Conservation (phyloP, 2,329 filamentous ascomycete genomes). For the Epichloe elymi region DNA sequence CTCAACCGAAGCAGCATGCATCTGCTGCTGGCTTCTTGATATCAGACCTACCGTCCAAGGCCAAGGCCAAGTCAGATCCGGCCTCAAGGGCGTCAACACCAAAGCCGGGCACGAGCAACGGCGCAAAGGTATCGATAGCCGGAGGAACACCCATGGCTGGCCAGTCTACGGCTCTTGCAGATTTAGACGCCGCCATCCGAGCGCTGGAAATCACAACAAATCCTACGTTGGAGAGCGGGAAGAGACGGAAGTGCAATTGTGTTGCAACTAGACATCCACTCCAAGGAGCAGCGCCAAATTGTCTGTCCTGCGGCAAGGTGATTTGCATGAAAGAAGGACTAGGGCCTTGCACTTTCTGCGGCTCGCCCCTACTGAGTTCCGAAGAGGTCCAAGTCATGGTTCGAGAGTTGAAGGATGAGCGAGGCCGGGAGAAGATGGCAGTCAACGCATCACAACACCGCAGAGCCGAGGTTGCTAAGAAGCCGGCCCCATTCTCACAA, state of each 20-base stretch:
- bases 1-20: conserved; percentile 39
- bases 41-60: conserved; percentile 54
- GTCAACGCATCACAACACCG: conserved; percentile 61
- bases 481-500: conserved; percentile 45
- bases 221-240: conserved; percentile 45
- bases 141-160: conserved; percentile 76
- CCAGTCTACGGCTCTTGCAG: conserved; percentile 57
- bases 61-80: conserved; percentile 40
- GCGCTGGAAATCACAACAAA: conserved; percentile 87
- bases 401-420: conserved; percentile 66
- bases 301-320: conserved; percentile 83
- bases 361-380: conserved; percentile 54
- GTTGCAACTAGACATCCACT: conserved; percentile 80
- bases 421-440: conserved; percentile 75
- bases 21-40: conserved; percentile 63
- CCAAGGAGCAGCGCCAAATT: conserved; percentile 85
- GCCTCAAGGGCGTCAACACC: conserved; percentile 39
- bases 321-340: conserved; percentile 90
- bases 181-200: conserved; percentile 70
- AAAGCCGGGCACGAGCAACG: conserved; percentile 34
- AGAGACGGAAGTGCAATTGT: conserved; percentile 67
- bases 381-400: conserved; percentile 79
- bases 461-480: conserved; percentile 49
- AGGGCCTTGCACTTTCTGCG: conserved; percentile 88
- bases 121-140: conserved; percentile 57